Conservation (phyloP, 176 grass and related monocot genomes). For the Echinochloa phyllopogon region DNA sequence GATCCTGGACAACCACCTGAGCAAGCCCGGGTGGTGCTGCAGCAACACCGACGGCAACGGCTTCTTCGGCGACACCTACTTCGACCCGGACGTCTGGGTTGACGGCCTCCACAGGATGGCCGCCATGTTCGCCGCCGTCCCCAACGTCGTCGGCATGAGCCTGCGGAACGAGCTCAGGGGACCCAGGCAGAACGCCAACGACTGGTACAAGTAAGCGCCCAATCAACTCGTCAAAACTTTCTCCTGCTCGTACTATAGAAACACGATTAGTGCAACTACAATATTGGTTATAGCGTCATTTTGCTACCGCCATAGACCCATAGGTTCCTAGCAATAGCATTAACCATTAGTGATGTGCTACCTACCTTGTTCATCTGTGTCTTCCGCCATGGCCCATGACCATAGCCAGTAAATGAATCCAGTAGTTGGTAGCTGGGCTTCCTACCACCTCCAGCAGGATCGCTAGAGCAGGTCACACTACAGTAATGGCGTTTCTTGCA, state of each 20-base stretch:
- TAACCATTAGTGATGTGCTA: neutral
- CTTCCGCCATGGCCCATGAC: slow-evolving; percentile 27
- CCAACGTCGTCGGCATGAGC: slow-evolving; percentile 87
- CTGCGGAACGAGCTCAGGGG: slow-evolving; percentile 93
- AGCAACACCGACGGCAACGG: slow-evolving; percentile 66
- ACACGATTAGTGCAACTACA: neutral
- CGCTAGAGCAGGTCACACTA: neutral
- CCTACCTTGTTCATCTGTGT: neutral
- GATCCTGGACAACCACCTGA: slow-evolving; percentile 95
- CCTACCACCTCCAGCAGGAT: neutral
- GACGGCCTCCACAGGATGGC: slow-evolving; percentile 75
- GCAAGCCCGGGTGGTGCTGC: slow-evolving; percentile 90
- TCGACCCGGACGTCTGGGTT: slow-evolving; percentile 77
- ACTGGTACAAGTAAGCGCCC: slow-evolving; percentile 81
- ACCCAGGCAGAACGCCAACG: slow-evolving; percentile 58
- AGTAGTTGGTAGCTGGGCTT: slow-evolving; percentile 43
- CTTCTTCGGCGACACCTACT: slow-evolving; percentile 85
- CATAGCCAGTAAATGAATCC: slow-evolving; percentile 36
- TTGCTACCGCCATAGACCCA: too few species aligned
- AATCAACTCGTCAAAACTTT: neutral
- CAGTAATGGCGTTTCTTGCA: neutral
- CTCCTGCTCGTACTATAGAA: neutral
- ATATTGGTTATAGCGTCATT: neutral
- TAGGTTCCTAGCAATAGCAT: neutral
- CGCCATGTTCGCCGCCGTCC: slow-evolving; percentile 50